phyloP scores from a whole-genome alignment of 306 rosid genomes.

The Dalbergia cochinchinensis region DNA sequence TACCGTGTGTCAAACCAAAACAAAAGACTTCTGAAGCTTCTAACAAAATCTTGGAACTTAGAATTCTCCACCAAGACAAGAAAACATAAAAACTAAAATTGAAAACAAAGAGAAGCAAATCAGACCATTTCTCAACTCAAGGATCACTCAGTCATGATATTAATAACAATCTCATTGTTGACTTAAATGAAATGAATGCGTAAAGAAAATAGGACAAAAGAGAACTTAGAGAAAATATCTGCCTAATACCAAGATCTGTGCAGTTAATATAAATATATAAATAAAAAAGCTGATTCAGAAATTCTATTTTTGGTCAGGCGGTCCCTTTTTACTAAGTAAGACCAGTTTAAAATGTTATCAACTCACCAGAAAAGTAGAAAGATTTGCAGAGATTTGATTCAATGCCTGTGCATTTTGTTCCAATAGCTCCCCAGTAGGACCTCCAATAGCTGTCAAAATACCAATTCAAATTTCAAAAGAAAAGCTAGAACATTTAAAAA shows the following conservation, averaged over 20 bases:
- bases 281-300: conserved; percentile 27
- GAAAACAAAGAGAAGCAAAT: conserved; percentile 14
- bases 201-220: conserved; percentile 4
- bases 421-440: conserved; percentile 64
- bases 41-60: conserved; percentile 7
- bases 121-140: conserved; percentile 22
- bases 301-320: neutral
- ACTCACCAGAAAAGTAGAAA: conserved; percentile 58
- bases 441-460: conserved; percentile 62
- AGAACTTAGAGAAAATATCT: neutral
- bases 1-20: conserved; percentile 16
- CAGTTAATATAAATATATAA: neutral
- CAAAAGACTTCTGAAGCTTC: conserved; percentile 28
- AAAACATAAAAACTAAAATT: conserved; percentile 13
- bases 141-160: conserved; percentile 14
- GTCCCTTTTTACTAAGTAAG: conserved; percentile 1
- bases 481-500: conserved; percentile 12
- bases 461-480: conserved; percentile 33
- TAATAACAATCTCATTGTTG: conserved; percentile 9
- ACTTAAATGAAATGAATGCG: conserved; percentile 20
- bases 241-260: neutral
- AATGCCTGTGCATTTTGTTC: conserved; percentile 60
- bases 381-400: conserved; percentile 61
- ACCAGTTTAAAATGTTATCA: conserved; percentile 15
- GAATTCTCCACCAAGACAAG: neutral